Base-by-base conservation (phyloP, 495 filamentous ascomycete genomes). In the Xylaria scruposa region DNA sequence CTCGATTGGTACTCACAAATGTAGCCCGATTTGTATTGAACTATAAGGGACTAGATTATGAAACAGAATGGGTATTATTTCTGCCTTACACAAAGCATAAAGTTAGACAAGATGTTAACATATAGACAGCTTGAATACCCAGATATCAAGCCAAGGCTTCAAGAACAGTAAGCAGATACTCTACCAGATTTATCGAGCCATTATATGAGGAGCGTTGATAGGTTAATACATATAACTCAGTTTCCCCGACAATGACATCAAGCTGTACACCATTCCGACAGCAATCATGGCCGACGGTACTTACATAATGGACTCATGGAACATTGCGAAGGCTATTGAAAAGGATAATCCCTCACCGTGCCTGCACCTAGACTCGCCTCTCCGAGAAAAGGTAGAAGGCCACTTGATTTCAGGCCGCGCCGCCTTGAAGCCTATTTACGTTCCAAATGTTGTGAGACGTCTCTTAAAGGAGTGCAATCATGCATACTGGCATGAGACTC, bases 11-110 rank as follows among this genome's bases (percentile, higher is more conserved):
- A 26, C 62, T 56, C 3, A 71, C 67, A 56, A 29, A 61, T n/a
- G 15, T 56, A 90, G 89, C 87, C 54, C 88, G 90, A 10, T 75
- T 91, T 9, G 51, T 80, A 4, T 80, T 92, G 44, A 90, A 91
- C 78, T 89, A 83, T 81, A 91, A 92, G 75, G 79, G 80, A 9
- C 76, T 91, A n/a, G 81, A 86, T 61, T 91, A 90, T 80, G 81
- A 83, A 67, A 92, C 90, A 10, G 82, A 89, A 84, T 92, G 88
- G 89, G 77, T 90, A 65, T 7, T 66, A 15, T 47, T 42, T 4
- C n/a, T 17, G 26, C 26, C 19, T 9, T 19, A 49, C 24, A 7
- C 21, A 12, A 8, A 33, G 5, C 4, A 5, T 6, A 64, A 31
- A 29, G 3, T 0, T 1, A 9, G 5, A 33, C 24, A 47, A 47